phyloP scores from a whole-genome alignment of 116 monocot species.

The Posidonia oceanica region DNA sequence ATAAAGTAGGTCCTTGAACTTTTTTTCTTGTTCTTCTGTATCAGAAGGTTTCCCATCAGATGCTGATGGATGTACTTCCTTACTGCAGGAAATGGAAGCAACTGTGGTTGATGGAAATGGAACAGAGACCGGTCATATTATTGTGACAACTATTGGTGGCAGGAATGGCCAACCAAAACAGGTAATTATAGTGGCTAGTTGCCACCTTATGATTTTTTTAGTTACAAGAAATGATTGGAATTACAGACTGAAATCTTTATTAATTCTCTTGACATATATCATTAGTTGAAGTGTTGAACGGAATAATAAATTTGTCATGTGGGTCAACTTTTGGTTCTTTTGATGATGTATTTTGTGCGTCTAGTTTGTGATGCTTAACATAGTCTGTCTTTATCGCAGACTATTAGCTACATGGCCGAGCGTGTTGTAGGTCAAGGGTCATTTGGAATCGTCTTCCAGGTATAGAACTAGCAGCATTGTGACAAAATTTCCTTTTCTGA shows the following conservation, averaged over 20 bases:
- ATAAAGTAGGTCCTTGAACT: constrained; percentile 27
- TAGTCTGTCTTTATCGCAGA: constrained; percentile 28
- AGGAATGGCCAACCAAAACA: constrained; percentile 89
- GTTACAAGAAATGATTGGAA: background rate
- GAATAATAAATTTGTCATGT: no score
- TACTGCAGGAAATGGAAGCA: constrained; percentile 64
- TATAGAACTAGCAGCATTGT: constrained; percentile 7
- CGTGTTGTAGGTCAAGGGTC: constrained; percentile 84
- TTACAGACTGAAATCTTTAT: no score
- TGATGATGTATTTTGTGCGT: background rate
- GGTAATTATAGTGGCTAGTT: constrained; percentile 16
- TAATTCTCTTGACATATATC: no score
- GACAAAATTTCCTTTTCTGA: no score
- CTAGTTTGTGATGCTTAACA: background rate
- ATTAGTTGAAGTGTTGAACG: no score
- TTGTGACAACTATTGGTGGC: constrained; percentile 86
- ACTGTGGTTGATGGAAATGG: constrained; percentile 77
- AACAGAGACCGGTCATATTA: constrained; percentile 79
- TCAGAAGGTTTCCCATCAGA: background rate
- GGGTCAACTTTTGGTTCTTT: background rate
- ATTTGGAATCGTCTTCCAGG: constrained; percentile 94
- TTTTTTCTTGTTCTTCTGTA: background rate
- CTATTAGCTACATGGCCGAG: constrained; percentile 95
- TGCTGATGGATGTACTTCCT: background rate
- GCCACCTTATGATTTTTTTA: background rate